Base-by-base conservation (phyloP, 768 basidiomycete species). In the Calocera cornea region DNA sequence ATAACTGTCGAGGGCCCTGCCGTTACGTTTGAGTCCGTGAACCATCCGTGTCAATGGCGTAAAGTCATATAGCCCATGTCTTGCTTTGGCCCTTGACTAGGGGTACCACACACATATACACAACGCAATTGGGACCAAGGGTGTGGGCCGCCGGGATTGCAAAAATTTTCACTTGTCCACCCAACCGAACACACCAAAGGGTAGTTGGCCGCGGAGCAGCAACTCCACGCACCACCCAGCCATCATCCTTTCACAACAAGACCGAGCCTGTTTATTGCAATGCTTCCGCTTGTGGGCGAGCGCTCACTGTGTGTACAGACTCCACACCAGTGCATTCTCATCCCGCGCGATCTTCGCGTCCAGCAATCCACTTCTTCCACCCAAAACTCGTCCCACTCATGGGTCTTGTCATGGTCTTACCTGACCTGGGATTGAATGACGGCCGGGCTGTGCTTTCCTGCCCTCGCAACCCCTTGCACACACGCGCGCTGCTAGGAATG, bases 351-450 rank as follows among this genome's bases (percentile, higher is more conserved):
- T 60, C 54, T 60, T 60, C 54, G 27, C 31, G 54, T 60, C 31
- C 24, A 60, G 44, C 31, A 60, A 47, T 47, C 44, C 44, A 47
- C 44, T 47, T 47, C 24, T 47, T 8, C 44, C 44, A 47, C 44
- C 8, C 44, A 33, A 27, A 16, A 10, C 54, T 60, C 31, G 54
- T 16, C 31, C 54, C 27, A 33, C 54, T 60, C 54, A 33, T 60
- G 54, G 54, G 54, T 60, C 54, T 60, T 60, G 54, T 60, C 54
- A 2, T 60, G 54, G 54, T 60, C 54, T 60, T 31, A 60, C 54
- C 54, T 60, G 27, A 60, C 54, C 14, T 33, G 31, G 24, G 54
- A 60, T 60, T 60, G 54, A 60, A 60, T 60, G 54, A 60, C 54
- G 54, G 19, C 54, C 31, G 54, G 54, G 54, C 54, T 60, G 54